Conservation (phyloP, 257 asterid genomes). For the Scutellaria minor region DNA sequence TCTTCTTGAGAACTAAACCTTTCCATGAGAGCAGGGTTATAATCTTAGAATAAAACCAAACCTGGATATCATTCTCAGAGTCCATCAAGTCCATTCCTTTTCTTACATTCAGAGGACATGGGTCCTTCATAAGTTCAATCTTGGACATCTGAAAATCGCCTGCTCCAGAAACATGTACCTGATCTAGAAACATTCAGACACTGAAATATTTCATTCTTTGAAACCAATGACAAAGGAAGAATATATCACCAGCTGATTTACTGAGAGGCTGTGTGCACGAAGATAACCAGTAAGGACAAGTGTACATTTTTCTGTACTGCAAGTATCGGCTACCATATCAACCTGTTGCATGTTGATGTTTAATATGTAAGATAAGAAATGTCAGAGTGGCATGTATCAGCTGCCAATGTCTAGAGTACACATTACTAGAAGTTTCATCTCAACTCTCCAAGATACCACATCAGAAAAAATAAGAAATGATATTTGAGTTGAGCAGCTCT, state of each 20-base stretch:
- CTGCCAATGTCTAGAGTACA: not conserved
- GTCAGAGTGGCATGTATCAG: not conserved
- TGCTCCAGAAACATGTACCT: conserved; percentile 98
- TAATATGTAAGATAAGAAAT: conserved; percentile 10
- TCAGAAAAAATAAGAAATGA: not conserved
- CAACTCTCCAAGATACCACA: not conserved
- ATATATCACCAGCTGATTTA: conserved; percentile 82
- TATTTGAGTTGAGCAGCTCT: not conserved
- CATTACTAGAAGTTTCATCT: not conserved
- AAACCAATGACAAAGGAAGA: conserved; percentile 37
- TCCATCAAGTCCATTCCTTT: conserved; percentile 77
- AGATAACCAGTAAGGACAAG: conserved; percentile 87
- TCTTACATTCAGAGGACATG: conserved; percentile 67
- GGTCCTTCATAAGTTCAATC: conserved; percentile 87
- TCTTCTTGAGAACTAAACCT: not conserved
- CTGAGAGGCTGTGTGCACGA: conserved; percentile 76
- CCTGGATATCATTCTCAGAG: conserved; percentile 68
- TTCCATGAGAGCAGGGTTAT: conserved; percentile 1
- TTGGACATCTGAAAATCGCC: conserved; percentile 91
- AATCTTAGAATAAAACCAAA: conserved; percentile 25
- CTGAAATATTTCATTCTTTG: conserved; percentile 22
- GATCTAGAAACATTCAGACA: conserved; percentile 47
- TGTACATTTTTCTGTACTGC: conserved; percentile 61
- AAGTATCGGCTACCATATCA: conserved; percentile 53
- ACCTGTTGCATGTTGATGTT: conserved; percentile 50